Evolutionary conservation across 2,329 filamentous ascomycete species (phyloP).

Genomic region (Coleophoma eucalyptorum): DNA sequence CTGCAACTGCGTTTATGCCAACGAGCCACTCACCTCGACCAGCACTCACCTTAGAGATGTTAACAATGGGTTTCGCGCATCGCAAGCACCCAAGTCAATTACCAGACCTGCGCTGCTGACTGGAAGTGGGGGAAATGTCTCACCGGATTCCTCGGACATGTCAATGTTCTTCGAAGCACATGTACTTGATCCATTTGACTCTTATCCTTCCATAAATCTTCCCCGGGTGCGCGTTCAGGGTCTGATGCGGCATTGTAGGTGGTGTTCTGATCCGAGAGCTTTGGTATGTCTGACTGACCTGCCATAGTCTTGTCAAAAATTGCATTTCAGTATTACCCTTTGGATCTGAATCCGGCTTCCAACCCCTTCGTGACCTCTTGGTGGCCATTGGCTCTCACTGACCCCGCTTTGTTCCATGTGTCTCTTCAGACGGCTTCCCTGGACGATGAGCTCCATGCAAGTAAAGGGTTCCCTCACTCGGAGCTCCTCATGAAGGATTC

Average conservation of each 20-base stretch:
- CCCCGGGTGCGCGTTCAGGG: conserved; percentile 46
- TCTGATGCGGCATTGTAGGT: conserved; percentile 52
- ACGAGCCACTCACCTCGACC: conserved; percentile 40
- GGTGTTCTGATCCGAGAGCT: not conserved
- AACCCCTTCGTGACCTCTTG: conserved; percentile 57
- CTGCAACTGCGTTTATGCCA: conserved; percentile 46
- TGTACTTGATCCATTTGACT: conserved; percentile 51
- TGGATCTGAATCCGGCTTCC: conserved; percentile 44
- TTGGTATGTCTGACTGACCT: conserved; percentile 6
- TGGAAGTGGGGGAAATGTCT: not conserved
- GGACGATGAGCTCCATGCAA: conserved; percentile 47
- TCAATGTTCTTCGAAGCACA: conserved; percentile 6
- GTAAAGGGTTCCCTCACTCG: conserved; percentile 48
- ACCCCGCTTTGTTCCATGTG: conserved; percentile 54
- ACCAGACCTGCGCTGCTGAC: not conserved
- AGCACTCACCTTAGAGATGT: not conserved
- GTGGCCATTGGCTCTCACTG: conserved; percentile 54
- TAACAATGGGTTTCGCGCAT: not conserved
- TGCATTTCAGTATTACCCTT: conserved; percentile 56
- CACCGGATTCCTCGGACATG: not conserved
- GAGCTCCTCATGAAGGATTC: conserved; percentile 55
- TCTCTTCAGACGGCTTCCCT: conserved; percentile 55
- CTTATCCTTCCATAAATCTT: conserved; percentile 49
- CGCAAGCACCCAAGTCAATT: not conserved
- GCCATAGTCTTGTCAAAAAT: conserved; percentile 51